Evolutionary conservation across 2,329 filamentous ascomycete genomes (phyloP).

Genomic region (Penicillium vulpinum): DNA sequence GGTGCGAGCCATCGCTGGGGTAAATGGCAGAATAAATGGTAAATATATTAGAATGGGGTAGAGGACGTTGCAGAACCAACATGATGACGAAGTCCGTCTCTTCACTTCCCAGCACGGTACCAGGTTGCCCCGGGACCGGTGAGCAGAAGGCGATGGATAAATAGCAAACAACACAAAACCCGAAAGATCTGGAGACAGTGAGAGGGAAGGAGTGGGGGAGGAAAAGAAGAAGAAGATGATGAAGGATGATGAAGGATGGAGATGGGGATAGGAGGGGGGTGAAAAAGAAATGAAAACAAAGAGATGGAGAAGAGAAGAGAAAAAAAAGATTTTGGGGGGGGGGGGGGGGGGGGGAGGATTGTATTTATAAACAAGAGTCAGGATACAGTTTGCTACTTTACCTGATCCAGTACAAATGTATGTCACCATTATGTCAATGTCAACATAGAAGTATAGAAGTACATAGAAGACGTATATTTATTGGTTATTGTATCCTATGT

Average conservation of each 20-base stretch:
- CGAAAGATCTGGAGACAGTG: background rate
- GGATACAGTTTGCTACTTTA: background rate
- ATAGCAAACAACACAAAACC: background rate
- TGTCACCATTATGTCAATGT: conserved; percentile 2
- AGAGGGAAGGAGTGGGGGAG: background rate
- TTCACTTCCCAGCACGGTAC: background rate
- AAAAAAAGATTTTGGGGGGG: too few relatives aligned
- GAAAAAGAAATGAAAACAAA: background rate
- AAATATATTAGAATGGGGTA: background rate
- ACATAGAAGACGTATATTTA: background rate
- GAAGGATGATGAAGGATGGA: background rate
- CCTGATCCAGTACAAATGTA: background rate
- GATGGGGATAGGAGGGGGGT: background rate
- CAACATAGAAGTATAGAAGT: background rate
- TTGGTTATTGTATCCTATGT: conserved; percentile 7
- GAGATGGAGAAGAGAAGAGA: conserved; percentile 8
- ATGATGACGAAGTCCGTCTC: background rate
- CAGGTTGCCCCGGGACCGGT: conserved; percentile 1
- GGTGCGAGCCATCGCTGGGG: conserved; percentile 16
- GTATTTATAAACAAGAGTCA: background rate
- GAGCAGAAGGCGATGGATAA: background rate
- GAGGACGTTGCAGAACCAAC: background rate
- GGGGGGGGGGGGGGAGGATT: too few relatives aligned
- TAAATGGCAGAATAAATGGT: background rate
- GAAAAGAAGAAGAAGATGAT: background rate